Percentiles rank a stretch among this genome's conserved stretches.
Conservation (phyloP, 257 asterid species). For the Solanum ossicruentum region DNA sequence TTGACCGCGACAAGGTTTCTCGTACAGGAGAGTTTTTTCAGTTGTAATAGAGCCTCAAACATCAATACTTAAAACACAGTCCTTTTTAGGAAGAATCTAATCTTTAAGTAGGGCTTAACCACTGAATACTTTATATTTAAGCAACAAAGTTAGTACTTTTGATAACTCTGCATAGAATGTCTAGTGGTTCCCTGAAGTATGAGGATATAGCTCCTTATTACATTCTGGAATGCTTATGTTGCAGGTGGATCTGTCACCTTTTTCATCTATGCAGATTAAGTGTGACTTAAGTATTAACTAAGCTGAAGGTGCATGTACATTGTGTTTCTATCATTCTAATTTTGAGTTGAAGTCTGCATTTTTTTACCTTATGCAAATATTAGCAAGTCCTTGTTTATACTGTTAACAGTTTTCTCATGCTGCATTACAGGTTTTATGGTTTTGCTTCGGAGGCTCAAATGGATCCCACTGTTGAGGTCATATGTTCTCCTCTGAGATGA, state of each 20-base stretch:
- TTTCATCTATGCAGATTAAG: not conserved
- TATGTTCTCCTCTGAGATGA: not conserved
- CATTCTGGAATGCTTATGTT: not conserved
- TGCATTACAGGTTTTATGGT: conserved; percentile 63
- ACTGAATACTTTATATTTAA: not conserved
- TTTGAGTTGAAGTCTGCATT: not conserved
- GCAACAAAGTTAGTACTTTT: not conserved
- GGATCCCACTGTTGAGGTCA: conserved; percentile 93
- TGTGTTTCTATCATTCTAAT: not conserved
- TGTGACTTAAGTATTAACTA: not conserved
- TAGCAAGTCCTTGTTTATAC: not conserved
- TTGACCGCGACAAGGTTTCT: not conserved
- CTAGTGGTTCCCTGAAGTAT: not conserved
- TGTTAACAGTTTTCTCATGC: not conserved
- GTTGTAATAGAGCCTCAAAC: not conserved
- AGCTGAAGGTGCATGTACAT: not conserved
- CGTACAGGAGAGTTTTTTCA: not conserved
- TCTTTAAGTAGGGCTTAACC: not conserved
- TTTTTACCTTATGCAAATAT: not conserved
- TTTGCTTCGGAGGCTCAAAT: conserved; percentile 94
- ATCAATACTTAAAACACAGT: not conserved
- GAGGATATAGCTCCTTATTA: not conserved
- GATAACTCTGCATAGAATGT: not conserved
- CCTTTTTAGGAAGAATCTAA: not conserved
- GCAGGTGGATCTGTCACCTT: not conserved